Conservation (phyloP, 306 rosid genomes). For the Cyamopsis tetragonoloba region DNA sequence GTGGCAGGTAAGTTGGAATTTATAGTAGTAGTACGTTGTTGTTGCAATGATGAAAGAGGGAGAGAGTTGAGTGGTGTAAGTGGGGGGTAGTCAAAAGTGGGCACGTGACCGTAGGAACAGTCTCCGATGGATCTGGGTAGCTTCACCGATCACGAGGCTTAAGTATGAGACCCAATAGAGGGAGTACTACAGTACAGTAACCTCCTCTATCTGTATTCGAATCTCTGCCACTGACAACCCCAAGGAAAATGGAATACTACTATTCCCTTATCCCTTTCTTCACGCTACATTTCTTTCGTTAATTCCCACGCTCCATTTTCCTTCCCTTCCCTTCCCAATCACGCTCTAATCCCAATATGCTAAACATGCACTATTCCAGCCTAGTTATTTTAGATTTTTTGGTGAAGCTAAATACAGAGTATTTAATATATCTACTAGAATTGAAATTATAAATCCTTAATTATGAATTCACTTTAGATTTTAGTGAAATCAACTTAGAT, state of each 20-base stretch:
- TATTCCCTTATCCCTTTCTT: neutral
- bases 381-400: no score
- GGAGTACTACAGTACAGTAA: no score
- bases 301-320: slow-evolving; percentile 29
- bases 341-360: slow-evolving; percentile 44
- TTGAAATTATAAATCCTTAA: no score
- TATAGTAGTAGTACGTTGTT: neutral
- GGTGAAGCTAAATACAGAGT: no score
- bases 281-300: neutral
- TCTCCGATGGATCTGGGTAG: slow-evolving; percentile 88
- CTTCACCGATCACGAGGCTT: slow-evolving; percentile 99
- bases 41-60: neutral
- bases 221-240: slow-evolving; percentile 73
- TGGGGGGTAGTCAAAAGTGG: slow-evolving; percentile 71
- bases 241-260: slow-evolving; percentile 70
- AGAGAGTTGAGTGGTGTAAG: neutral
- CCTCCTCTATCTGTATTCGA: slow-evolving; percentile 81
- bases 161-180: slow-evolving; percentile 49
- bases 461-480: no score
- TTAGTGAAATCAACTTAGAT: no score
- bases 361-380: neutral
- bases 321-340: neutral
- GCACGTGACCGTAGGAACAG: slow-evolving; percentile 98
- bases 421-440: no score
- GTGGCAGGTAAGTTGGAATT: no score